Base-by-base conservation (phyloP, 208 protist species). In the Trypanosoma boissoni region DNA sequence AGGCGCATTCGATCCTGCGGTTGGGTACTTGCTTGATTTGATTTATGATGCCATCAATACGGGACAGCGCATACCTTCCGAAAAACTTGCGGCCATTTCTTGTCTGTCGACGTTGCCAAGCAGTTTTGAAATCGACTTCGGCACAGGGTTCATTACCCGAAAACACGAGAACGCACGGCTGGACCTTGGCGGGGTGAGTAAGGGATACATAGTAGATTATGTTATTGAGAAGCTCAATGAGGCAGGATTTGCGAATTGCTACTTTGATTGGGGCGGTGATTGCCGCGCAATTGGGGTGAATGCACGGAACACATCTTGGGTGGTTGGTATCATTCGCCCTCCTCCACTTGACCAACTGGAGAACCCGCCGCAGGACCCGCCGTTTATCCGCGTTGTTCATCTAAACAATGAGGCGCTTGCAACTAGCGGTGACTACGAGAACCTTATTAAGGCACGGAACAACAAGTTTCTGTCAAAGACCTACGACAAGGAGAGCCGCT, bases 201-300 rank as follows among this genome's bases (percentile, higher is more conserved):
- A 87, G 53, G 80, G 80, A 58, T 83, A 76, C 70, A 75, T 59
- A 20, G 60, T 87, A 8, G 80, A 87, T 73, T 78, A 69, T 54
- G 64, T 76, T 10, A 60, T 83, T 18, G 72, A 87, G 68, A 57
- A 57, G 43, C 65, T 87, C 34, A 70, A 64, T 41, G 58, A 21
- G 36, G 21, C 65, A 32, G 73, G 76, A 41, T 66, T 77, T 64
- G 37, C 65, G 28, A 61, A 83, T 44, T 66, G 70, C 41, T 78
- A 83, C 63, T 83, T 87, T 32, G 80, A 87, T 49, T 87, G 80
- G 80, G 80, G 80, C 16, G 80, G 80, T 28, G 80, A 87, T 45
- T 65, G 68, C 34, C 71, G 72, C 36, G 80, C 61, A 26, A 75
- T 52, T 43, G 80, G 80, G 54, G 64, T 59, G 37, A 83, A 87